A percentile compares a stretch with the other conserved stretches of the same genome.
Evolutionary conservation across 345 rosid genomes (phyloP).

Genomic region (Theobroma cacao): DNA sequence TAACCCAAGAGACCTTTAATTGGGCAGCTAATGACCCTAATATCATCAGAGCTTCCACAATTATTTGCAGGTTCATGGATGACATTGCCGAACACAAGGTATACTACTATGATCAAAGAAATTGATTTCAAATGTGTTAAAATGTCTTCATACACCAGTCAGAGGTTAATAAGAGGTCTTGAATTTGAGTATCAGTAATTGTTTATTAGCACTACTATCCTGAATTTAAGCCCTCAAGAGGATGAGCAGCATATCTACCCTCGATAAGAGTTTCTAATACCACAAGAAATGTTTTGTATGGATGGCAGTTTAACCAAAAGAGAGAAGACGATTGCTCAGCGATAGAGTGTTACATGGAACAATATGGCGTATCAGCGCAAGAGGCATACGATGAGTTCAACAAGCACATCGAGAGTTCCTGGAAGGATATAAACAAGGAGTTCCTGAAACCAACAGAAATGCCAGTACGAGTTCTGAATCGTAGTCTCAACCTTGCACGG

Average conservation of each 20-base stretch:
- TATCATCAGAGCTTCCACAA: constrained; percentile 15
- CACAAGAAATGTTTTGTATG: not conserved
- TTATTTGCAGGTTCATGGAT: constrained; percentile 31
- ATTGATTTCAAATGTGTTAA: not conserved
- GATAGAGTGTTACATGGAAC: constrained; percentile 9
- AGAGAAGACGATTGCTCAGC: constrained; percentile 8
- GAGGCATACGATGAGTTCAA: not conserved
- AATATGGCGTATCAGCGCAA: not conserved
- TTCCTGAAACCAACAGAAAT: not conserved
- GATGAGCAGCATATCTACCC: too few species aligned
- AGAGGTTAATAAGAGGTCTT: too few species aligned
- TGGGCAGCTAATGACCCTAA: constrained; percentile 23
- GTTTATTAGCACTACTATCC: too few species aligned
- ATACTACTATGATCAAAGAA: not conserved
- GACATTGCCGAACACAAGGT: constrained; percentile 24
- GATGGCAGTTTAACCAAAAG: not conserved
- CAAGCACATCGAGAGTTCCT: not conserved
- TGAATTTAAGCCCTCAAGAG: too few species aligned
- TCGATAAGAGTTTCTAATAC: too few species aligned
- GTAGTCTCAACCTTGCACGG: constrained; percentile 4
- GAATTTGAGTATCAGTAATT: too few species aligned
- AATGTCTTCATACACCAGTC: not conserved
- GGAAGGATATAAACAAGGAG: constrained; percentile 9
- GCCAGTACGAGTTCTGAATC: not conserved
- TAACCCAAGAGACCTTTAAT: constrained; percentile 17